Evolutionary conservation across 2,329 filamentous ascomycete species (phyloP), one percentile per base, ranked within the genome.

Genomic region (Fusarium sp.): DNA sequence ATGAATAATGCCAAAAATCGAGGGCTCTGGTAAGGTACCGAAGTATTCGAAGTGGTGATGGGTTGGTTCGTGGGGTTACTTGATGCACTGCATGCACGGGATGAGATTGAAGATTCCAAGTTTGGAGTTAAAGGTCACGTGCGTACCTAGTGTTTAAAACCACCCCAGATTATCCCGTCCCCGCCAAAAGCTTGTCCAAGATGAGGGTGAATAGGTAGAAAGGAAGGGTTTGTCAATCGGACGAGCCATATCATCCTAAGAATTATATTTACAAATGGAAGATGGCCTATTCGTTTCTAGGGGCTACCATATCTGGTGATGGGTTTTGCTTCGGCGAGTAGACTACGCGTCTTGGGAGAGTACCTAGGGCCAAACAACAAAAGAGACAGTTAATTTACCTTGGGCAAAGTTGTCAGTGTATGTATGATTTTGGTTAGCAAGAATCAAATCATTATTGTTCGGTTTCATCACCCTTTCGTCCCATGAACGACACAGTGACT

Each of bases 111-210:
- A 57, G 56, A 70, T 68, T 35, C 48, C 48, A 26, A 33, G 48
- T 33, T 33, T 67, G 55, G 45, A 48, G 48, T 58, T 55, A n/a
- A n/a, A 55, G 57, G 66, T 73, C 71, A 73, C 71, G 71, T 73
- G 71, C 33, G n/a, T n/a, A n/a, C n/a, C n/a, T n/a, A 11, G 9
- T 16, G 24, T 42, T 22, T 22, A 9, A 20, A 24, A 4, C 4
- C 41, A 56, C 42, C 56, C 57, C 56, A 55, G 28, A 26, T 61
- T 53, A 55, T 42, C 60, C 41, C 65, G 44, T 42, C 60, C 41
- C 65, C 47, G 47, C 45, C 33, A 45, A 51, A 66, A 50, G 38
- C 62, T 61, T 65, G 41, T 48, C 20, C 48, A 41, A 65, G 62
- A 38, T 41, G 38, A 36, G 30, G 42, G 45, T 36, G 41, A 45